A percentile compares a stretch with the other conserved stretches of the same genome.
phyloP scores from a whole-genome alignment of 768 basidiomycete species.

The Lyophyllum atratum region DNA sequence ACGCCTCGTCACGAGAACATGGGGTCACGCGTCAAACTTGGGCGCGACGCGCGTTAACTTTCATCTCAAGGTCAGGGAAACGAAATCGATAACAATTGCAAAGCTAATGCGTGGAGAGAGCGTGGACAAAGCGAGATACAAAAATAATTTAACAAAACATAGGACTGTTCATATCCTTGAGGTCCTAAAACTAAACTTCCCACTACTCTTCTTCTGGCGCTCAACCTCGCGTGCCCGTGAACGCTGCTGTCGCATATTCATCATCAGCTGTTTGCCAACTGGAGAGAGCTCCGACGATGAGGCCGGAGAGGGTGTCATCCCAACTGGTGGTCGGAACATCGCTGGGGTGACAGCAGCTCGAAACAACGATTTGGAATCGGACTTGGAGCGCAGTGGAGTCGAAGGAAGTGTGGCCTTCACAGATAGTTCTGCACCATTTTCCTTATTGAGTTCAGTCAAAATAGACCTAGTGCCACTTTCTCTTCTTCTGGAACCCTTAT shows the following conservation, averaged over 20 bases:
- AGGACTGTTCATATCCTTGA: not conserved
- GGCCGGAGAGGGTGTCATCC: conserved; percentile 58
- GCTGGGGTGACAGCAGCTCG: conserved; percentile 38
- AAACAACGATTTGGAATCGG: conserved; percentile 35
- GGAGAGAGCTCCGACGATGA: conserved; percentile 78
- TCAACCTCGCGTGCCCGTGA: conserved; percentile 39
- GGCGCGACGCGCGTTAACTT: not conserved
- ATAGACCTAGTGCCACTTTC: conserved; percentile 15
- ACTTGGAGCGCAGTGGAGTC: conserved; percentile 46
- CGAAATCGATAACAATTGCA: not conserved
- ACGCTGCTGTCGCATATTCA: conserved; percentile 53
- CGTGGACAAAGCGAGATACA: not conserved
- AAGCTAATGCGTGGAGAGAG: not conserved
- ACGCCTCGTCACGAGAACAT: conserved; percentile 9
- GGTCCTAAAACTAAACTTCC: conserved; percentile 9
- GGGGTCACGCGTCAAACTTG: conserved; percentile 11
- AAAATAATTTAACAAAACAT: conserved; percentile 4
- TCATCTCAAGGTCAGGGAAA: not conserved
- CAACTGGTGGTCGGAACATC: conserved; percentile 49
- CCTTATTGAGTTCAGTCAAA: conserved; percentile 35
- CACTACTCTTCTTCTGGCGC: conserved; percentile 23
- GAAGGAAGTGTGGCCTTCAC: conserved; percentile 41
- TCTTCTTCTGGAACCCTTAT: conserved; percentile 16
- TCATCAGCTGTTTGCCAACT: conserved; percentile 67
- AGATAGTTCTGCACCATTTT: conserved; percentile 37